A percentile compares a stretch with the other conserved stretches of the same genome.
phyloP scores from a whole-genome alignment of 73 alveolate species.

The Blepharisma stoltei region DNA sequence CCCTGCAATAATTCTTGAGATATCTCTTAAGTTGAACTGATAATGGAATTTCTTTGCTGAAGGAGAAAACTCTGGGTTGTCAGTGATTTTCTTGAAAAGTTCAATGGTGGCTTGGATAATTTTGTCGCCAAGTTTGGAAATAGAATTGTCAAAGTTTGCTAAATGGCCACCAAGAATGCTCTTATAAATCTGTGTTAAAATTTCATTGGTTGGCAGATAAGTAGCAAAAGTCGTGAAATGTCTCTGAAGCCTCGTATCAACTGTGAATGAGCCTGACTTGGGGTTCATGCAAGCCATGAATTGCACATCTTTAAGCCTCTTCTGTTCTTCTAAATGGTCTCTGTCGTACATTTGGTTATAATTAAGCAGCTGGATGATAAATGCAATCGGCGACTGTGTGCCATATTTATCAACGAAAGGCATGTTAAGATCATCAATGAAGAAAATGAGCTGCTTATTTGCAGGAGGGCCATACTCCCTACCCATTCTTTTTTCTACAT shows the following conservation, averaged over 20 bases:
- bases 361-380: slow-evolving; percentile 96
- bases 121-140: slow-evolving; percentile 81
- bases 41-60: slow-evolving; percentile 98
- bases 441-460: slow-evolving; percentile 92
- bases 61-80: slow-evolving; percentile 95
- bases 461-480: slow-evolving; percentile 98
- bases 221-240: slow-evolving; percentile 95
- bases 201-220: slow-evolving; percentile 78
- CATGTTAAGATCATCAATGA: slow-evolving; percentile 99
- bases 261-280: slow-evolving; percentile 98
- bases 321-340: slow-evolving; percentile 96
- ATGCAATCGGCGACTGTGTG: slow-evolving; percentile 96
- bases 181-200: slow-evolving; percentile 72
- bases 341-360: slow-evolving; percentile 94
- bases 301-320: slow-evolving; percentile 84
- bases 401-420: slow-evolving; percentile 99
- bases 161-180: slow-evolving; percentile 88
- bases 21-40: slow-evolving; percentile 98
- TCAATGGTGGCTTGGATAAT: slow-evolving; percentile 86
- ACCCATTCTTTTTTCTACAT: slow-evolving; percentile 95
- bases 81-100: slow-evolving; percentile 76
- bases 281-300: slow-evolving; percentile 98
- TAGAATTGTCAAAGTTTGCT: slow-evolving; percentile 78
- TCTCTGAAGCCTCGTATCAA: slow-evolving; percentile 96
- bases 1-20: slow-evolving; percentile 88